Percentiles rank a stretch among this genome's conserved stretches.
Conservation (phyloP, 2,329 filamentous ascomycete genomes). For the Elsinoe batatas region DNA sequence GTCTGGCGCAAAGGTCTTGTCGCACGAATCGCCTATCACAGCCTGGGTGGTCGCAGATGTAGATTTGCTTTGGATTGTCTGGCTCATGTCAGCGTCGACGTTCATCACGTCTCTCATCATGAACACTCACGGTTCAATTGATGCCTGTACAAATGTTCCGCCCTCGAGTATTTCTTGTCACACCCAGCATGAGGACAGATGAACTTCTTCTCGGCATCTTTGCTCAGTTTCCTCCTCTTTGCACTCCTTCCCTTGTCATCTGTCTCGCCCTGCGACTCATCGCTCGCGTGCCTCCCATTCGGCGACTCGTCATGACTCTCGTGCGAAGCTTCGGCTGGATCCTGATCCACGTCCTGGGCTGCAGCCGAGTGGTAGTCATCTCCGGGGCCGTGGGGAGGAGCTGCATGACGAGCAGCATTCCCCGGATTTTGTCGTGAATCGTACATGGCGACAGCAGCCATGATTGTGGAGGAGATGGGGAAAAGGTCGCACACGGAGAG, state of each 20-base stretch:
- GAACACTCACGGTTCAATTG: conserved; percentile 73
- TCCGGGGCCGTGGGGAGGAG: not conserved
- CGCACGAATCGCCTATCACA: conserved; percentile 87
- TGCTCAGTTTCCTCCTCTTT: conserved; percentile 27
- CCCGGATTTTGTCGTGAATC: conserved; percentile 11
- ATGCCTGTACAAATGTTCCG: conserved; percentile 92
- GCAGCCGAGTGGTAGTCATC: not conserved
- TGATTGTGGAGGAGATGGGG: not conserved
- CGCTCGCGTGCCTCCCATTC: not conserved
- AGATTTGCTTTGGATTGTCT: conserved; percentile 93
- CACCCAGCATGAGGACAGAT: conserved; percentile 73
- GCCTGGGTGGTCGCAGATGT: conserved; percentile 83
- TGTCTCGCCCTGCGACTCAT: not conserved
- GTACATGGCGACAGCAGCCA: conserved; percentile 10
- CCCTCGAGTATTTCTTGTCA: conserved; percentile 91
- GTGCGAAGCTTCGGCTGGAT: not conserved
- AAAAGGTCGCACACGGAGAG: not conserved
- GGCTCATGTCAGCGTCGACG: not conserved
- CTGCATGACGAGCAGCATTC: not conserved
- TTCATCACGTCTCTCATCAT: not conserved
- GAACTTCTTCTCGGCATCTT: conserved; percentile 52
- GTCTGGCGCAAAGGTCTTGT: conserved; percentile 75
- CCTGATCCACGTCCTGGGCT: not conserved
- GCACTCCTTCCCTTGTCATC: conserved; percentile 1
- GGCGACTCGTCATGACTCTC: conserved; percentile 5